Conservation (phyloP, 306 rosid genomes). For the Acacia melanoxylon region DNA sequence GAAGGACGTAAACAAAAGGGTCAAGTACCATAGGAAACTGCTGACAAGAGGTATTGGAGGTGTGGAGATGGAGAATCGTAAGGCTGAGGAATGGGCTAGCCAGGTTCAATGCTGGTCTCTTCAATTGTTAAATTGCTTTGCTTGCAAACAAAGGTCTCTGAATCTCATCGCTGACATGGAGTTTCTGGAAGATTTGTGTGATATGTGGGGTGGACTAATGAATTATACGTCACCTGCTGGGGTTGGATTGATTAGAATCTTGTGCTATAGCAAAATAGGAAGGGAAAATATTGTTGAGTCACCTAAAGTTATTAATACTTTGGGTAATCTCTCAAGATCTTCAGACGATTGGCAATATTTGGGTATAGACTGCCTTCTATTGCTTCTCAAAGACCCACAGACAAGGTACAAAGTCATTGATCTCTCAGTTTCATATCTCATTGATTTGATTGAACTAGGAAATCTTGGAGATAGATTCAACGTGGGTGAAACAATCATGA, state of each 20-base stretch:
- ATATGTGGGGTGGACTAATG: constrained; percentile 17
- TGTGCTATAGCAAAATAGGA: constrained; percentile 9
- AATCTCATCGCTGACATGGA: neutral
- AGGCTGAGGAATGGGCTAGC: constrained; percentile 12
- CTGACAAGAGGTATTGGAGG: neutral
- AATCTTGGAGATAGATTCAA: neutral
- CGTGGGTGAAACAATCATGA: constrained; percentile 1
- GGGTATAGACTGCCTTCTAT: neutral
- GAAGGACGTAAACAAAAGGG: neutral
- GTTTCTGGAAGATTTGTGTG: constrained; percentile 12
- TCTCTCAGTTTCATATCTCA: neutral
- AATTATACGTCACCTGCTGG: constrained; percentile 9
- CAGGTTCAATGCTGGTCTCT: constrained; percentile 20
- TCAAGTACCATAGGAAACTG: neutral
- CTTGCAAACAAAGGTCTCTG: constrained; percentile 11
- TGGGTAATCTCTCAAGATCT: constrained; percentile 11
- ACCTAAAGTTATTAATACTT: neutral
- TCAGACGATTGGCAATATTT: constrained; percentile 12
- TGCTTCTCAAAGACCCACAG: constrained; percentile 7
- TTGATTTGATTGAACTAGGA: neutral
- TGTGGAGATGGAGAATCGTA: constrained; percentile 1
- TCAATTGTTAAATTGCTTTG: neutral
- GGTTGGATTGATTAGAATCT: constrained; percentile 22
- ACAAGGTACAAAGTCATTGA: constrained; percentile 1
- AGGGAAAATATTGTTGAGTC: neutral